Evolutionary conservation across 2,329 filamentous ascomycete genomes (phyloP).

Genomic region (Claviceps sp.): DNA sequence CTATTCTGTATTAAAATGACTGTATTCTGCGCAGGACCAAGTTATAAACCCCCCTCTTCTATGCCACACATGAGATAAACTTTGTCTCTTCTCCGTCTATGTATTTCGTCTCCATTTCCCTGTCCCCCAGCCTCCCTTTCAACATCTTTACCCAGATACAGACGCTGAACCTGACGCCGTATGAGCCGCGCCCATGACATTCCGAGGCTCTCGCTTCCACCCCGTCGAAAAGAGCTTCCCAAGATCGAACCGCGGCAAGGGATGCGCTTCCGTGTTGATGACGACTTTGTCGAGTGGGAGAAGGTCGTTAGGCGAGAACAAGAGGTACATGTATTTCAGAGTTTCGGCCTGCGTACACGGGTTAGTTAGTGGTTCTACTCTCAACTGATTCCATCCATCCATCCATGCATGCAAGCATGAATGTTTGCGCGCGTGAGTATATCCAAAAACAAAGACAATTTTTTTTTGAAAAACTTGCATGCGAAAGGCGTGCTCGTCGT

Average conservation of each 20-base stretch:
- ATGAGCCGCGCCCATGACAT: constrained; percentile 16
- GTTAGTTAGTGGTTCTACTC: not conserved
- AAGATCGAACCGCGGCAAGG: constrained; percentile 76
- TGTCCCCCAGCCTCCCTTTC: not conserved
- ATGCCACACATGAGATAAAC: too few species aligned
- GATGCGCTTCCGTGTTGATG: constrained; percentile 92
- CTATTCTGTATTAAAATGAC: too few species aligned
- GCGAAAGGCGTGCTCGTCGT: not conserved
- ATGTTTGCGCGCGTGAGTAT: too few species aligned
- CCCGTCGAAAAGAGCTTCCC: constrained; percentile 65
- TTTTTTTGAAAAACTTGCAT: too few species aligned
- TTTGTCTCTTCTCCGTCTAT: too few species aligned
- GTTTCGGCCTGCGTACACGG: constrained; percentile 62
- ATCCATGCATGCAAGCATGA: too few species aligned
- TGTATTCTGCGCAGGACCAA: too few species aligned
- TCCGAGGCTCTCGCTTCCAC: constrained; percentile 58
- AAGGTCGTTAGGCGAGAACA: constrained; percentile 75
- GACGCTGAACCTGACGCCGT: not conserved
- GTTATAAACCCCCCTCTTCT: too few species aligned
- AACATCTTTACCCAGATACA: not conserved
- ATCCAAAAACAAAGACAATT: too few species aligned
- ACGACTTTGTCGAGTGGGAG: constrained; percentile 78
- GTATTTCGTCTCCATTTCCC: too few species aligned
- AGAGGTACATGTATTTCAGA: constrained; percentile 90
- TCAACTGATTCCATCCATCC: too few species aligned